These are phyloP conservation scores for Vanilla planifolia DNA, from an alignment of 106 monocot genomes.

Conservation along the genomic window DNA sequence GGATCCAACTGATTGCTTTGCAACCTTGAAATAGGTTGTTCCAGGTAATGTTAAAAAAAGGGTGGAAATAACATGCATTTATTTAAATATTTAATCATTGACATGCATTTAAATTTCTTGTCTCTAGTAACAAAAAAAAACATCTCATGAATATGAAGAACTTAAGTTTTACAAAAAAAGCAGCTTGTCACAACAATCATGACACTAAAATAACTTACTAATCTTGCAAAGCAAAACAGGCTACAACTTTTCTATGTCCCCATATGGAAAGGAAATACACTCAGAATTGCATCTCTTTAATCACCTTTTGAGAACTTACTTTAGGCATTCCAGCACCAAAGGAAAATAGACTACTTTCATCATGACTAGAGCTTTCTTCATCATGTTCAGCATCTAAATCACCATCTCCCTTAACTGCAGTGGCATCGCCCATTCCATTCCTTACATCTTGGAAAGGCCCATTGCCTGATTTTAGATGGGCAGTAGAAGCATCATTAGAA, in stretches of 20 bases:
- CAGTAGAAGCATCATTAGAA: slow-evolving; percentile 19
- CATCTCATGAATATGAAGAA: background rate
- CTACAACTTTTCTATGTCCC: background rate
- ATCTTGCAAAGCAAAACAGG: background rate
- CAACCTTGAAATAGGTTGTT: slow-evolving; percentile 24
- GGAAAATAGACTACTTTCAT: slow-evolving; percentile 61
- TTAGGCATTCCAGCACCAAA: slow-evolving; percentile 56
- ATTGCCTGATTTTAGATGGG: slow-evolving; percentile 7
- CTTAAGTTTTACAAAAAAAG: background rate
- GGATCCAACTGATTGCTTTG: slow-evolving; percentile 25
- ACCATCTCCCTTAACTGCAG: slow-evolving; percentile 12
- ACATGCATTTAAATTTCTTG: no score
- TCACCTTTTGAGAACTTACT: slow-evolving; percentile 47
- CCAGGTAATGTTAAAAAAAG: background rate
- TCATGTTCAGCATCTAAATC: slow-evolving; percentile 19
- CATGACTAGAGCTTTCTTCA: slow-evolving; percentile 21
- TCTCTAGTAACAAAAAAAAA: no score
- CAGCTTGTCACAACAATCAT: background rate
- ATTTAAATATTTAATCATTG: background rate
- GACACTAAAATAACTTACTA: background rate
- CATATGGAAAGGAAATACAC: background rate
- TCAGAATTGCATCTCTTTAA: background rate
- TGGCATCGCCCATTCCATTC: slow-evolving; percentile 21
- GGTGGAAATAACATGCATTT: background rate
- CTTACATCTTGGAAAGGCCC: slow-evolving; percentile 18